These are phyloP conservation scores for Pyrenophora teres DNA, from an alignment of 2,329 filamentous ascomycete genomes.

Conservation along the genomic window DNA sequence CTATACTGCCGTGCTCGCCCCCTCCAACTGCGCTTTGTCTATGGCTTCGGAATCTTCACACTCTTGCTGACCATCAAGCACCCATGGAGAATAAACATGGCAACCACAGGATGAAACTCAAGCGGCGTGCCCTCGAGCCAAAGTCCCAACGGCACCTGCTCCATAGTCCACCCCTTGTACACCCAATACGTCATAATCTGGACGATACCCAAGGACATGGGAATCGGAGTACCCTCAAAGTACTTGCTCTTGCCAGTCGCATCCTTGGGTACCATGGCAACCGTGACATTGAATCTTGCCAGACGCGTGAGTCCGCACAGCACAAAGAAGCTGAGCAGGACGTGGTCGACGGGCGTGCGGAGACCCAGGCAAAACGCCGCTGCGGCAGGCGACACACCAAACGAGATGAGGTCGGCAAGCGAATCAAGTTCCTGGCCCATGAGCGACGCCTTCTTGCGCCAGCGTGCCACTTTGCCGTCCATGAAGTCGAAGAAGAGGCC, in stretches of 20 bases:
- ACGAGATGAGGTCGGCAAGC: slow-evolving; percentile 93
- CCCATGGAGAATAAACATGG: slow-evolving; percentile 84
- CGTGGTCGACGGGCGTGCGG: slow-evolving; percentile 80
- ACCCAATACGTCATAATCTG: slow-evolving; percentile 90
- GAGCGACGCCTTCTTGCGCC: slow-evolving; percentile 94
- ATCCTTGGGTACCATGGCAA: slow-evolving; percentile 87
- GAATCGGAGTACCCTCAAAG: slow-evolving; percentile 97
- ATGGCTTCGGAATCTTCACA: slow-evolving; percentile 90
- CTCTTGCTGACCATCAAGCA: slow-evolving; percentile 95
- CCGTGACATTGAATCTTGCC: slow-evolving; percentile 97
- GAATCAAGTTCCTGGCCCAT: slow-evolving; percentile 99
- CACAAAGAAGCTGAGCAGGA: slow-evolving; percentile 85
- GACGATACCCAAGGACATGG: slow-evolving; percentile 81
- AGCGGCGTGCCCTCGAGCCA: slow-evolving; percentile 68
- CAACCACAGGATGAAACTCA: slow-evolving; percentile 83
- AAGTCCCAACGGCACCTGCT: slow-evolving; percentile 76
- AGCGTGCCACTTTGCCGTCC: slow-evolving; percentile 94
- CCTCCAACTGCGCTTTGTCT: neutral
- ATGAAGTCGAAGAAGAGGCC: slow-evolving; percentile 93
- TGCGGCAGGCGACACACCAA: slow-evolving; percentile 86
- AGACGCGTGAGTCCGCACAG: slow-evolving; percentile 92
- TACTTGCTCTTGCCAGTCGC: slow-evolving; percentile 88
- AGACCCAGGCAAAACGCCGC: slow-evolving; percentile 88
- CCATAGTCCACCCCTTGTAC: slow-evolving; percentile 76
- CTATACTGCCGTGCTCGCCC: too few species aligned